Evolutionary conservation across 345 rosid genomes (phyloP), one percentile per base, ranked within the genome.

Genomic region (Corchorus capsularis): DNA sequence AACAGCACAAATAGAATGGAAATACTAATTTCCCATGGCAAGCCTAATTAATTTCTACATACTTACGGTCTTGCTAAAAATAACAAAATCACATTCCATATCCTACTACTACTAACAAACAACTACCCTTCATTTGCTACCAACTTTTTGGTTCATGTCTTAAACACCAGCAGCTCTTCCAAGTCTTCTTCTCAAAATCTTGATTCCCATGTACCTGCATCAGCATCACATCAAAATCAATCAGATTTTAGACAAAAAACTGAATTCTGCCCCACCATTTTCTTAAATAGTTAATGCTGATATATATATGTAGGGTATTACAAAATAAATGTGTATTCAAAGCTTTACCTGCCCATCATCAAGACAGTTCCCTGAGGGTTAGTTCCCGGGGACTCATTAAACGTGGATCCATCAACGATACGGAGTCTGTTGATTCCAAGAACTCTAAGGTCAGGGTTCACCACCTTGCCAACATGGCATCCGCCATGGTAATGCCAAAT

Each of bases 401-500:
- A 94, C 4, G 88, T 87, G 0, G 99, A 96, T 6, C 94, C 97
- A 81, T 96, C 99, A 6, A 96, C 87, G 17, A 94, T 78, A 6
- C 98, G 87, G 55, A 96, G 94, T 89, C 87, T 83, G 6, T 74
- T 57, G 27, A 90, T 89, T 14, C 97, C 97, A 59, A 92, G 86
- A 79, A 96, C 94, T 79, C 77, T 85, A 64, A 75, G 72, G 69
- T 88, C 78, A 32, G 76, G 75, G 79, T 62, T 78, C 72, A 96
- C 97, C 17, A 96, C 99, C 83, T 85, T 89, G 13, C 94, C 94
- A 9, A 94, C 97, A 68, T 85, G 92, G 64, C 97, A 90, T 8
- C 99, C 99, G 11, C 98, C 99, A 62, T 96, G 99, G 73, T 90
- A 96, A 54, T 96, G 99, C 99, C 98, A 96, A 45, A 96, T 96